Conservation (phyloP, 2,329 filamentous ascomycete genomes). For the Lachnellula subtilissima region DNA sequence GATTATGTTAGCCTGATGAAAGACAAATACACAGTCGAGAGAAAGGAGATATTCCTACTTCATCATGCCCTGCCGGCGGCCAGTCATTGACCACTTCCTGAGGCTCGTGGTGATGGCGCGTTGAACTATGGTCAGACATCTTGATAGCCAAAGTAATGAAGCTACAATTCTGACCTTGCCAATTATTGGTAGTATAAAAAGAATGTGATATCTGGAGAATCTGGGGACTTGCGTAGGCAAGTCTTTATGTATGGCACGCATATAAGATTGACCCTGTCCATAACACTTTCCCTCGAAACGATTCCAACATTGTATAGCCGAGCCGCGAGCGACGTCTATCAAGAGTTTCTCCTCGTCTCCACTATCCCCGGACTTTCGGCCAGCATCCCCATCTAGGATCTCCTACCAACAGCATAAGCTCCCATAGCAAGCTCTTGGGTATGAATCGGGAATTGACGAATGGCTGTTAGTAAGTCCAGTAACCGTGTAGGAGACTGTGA, state of each 20-base stretch:
- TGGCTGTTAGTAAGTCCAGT: neutral
- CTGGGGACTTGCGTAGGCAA: constrained; percentile 8
- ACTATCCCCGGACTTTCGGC: constrained; percentile 21
- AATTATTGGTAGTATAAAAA: neutral
- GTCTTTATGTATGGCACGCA: constrained; percentile 18
- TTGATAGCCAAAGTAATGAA: neutral
- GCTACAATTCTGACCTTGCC: neutral
- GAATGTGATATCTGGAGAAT: neutral
- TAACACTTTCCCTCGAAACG: neutral
- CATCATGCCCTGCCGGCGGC: constrained; percentile 7
- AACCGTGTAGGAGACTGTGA: neutral
- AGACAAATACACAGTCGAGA: neutral
- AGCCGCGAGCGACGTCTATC: constrained; percentile 1
- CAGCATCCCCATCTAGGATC: constrained; percentile 11
- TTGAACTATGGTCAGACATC: neutral
- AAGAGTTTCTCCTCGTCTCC: neutral
- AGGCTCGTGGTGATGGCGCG: neutral
- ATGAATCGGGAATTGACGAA: neutral
- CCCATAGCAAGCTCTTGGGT: neutral
- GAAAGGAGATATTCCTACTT: constrained; percentile 2
- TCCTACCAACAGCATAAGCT: neutral
- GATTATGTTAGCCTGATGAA: neutral
- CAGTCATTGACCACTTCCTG: neutral
- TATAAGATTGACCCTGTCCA: constrained; percentile 1
- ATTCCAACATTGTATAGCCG: neutral